A percentile compares a stretch with the other conserved stretches of the same genome.
Evolutionary conservation across 179 eudicot species (phyloP).

Genomic region (Beta macrorhiza): DNA sequence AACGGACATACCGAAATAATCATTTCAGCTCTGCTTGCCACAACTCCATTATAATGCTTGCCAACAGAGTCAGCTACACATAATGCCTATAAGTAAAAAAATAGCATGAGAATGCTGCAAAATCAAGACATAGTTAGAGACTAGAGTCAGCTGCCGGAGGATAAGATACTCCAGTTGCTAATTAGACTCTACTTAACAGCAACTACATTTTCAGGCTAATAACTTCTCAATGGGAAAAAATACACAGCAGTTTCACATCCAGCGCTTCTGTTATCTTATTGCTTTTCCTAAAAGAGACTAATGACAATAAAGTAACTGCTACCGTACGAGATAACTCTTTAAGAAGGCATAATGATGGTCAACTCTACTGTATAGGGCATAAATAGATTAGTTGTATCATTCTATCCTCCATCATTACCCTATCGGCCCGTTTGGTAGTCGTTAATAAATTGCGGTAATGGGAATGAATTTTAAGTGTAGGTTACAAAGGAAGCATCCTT

Average conservation of each 20-base stretch:
- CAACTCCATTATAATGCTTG: slow-evolving; percentile 86
- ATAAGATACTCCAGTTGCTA: not conserved
- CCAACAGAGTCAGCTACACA: slow-evolving; percentile 52
- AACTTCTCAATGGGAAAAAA: not conserved
- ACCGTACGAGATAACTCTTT: not conserved
- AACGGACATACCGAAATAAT: slow-evolving; percentile 64
- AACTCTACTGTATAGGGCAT: not conserved
- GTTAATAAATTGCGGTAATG: too few relatives aligned
- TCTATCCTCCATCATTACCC: too few relatives aligned
- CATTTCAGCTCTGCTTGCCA: slow-evolving; percentile 84
- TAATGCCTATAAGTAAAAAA: slow-evolving; percentile 63
- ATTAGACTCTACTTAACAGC: not conserved
- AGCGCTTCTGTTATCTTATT: slow-evolving; percentile 2
- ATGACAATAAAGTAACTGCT: not conserved
- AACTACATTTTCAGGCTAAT: not conserved
- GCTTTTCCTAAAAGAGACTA: not conserved
- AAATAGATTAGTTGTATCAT: too few relatives aligned
- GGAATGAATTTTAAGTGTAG: too few relatives aligned
- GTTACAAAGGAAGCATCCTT: too few relatives aligned
- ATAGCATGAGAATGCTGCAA: not conserved
- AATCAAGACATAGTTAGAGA: not conserved
- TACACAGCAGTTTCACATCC: not conserved
- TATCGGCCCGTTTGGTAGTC: too few relatives aligned
- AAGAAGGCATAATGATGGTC: not conserved
- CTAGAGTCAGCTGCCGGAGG: not conserved